These are phyloP conservation scores for Suillus fuscotomentosus DNA, from an alignment of 768 basidiomycete species.

Conservation along the genomic window DNA sequence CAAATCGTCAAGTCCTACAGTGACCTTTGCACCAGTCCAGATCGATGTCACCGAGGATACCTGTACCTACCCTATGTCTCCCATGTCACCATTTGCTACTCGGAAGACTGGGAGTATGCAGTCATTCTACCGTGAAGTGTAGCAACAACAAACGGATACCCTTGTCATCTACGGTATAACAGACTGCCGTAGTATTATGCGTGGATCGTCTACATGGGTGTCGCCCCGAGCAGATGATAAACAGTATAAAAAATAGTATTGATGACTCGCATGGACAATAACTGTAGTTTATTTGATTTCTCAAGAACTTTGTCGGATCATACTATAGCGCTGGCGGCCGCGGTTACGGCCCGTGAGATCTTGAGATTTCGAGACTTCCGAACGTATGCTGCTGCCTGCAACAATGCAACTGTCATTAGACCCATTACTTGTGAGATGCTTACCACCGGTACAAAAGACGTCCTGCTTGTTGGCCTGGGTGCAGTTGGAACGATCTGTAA, in stretches of 20 bases:
- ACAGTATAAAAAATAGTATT: background rate
- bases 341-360: no score
- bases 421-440: background rate
- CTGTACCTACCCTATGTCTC: background rate
- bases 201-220: background rate
- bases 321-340: no score
- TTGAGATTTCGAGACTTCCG: no score
- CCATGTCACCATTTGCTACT: background rate
- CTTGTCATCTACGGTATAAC: background rate
- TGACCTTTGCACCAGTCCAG: slow-evolving; percentile 6
- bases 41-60: background rate
- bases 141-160: background rate
- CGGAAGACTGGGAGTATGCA: background rate
- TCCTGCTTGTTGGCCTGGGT: slow-evolving; percentile 63
- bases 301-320: background rate
- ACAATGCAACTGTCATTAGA: background rate
- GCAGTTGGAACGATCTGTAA: slow-evolving; percentile 65
- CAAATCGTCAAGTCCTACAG: background rate
- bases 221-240: background rate
- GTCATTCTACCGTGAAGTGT: background rate
- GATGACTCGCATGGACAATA: background rate
- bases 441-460: slow-evolving; percentile 36
- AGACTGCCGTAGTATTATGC: background rate
- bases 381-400: no score
- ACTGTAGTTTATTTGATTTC: background rate